Evolutionary conservation across 257 asterid genomes (phyloP).

Genomic region (Nicotiana tomentosiformis): DNA sequence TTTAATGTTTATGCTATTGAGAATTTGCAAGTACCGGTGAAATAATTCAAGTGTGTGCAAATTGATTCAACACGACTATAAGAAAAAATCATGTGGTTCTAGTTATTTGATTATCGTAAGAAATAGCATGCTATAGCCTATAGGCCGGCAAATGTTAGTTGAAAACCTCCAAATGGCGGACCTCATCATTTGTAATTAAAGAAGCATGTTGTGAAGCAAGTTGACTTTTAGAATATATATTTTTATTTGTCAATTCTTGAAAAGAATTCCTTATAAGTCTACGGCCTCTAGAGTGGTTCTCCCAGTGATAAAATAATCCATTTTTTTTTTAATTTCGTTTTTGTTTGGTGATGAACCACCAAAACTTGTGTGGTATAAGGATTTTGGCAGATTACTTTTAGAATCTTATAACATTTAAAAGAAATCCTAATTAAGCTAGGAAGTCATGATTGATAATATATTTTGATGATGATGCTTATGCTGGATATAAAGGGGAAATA

Average conservation of each 20-base stretch:
- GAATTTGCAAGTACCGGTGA: background rate
- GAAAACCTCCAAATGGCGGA: constrained; percentile 2
- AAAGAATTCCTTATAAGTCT: background rate
- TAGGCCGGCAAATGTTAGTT: background rate
- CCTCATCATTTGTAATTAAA: constrained; percentile 2
- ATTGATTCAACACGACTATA: too few species aligned
- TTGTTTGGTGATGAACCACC: background rate
- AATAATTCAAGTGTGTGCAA: background rate
- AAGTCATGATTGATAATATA: background rate
- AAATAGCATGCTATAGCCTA: background rate
- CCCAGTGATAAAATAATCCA: background rate
- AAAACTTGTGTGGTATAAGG: background rate
- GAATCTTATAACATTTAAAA: background rate
- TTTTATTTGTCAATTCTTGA: background rate
- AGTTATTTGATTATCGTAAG: background rate
- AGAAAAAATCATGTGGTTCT: too few species aligned
- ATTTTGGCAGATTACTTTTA: background rate
- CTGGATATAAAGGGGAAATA: background rate
- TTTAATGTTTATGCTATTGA: background rate
- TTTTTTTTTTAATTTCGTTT: background rate
- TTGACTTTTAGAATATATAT: background rate
- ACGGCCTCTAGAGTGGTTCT: background rate
- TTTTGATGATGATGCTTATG: background rate
- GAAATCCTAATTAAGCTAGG: background rate
- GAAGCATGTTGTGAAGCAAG: background rate